A percentile compares a stretch with the other conserved stretches of the same genome.
Conservation (phyloP, 441 rosid genomes). For the Pelargonium hybrid region DNA sequence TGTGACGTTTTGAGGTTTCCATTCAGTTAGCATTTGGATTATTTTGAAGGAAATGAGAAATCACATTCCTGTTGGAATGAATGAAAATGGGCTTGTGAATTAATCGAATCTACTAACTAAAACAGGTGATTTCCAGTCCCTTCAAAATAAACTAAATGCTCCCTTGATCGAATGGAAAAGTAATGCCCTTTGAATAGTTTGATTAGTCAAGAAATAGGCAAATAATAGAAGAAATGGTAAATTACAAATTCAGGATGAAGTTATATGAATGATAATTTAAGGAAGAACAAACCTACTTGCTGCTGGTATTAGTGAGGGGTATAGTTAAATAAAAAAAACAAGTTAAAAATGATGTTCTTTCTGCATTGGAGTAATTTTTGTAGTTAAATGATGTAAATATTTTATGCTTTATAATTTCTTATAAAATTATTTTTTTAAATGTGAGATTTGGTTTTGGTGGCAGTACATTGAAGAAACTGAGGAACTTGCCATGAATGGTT, state of each 20-base stretch:
- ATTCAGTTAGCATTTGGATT: neutral
- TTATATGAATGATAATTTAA: neutral
- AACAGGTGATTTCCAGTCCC: no score
- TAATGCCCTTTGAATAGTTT: neutral
- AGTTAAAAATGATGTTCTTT: neutral
- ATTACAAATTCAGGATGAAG: no score
- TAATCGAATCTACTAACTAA: no score
- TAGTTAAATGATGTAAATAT: neutral
- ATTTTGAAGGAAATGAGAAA: no score
- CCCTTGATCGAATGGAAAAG: neutral
- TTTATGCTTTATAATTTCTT: neutral
- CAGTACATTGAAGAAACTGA: conserved; percentile 92
- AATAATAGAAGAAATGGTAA: no score
- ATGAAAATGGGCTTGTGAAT: no score
- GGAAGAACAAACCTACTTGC: neutral
- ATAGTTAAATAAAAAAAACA: neutral
- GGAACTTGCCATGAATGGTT: conserved; percentile 81
- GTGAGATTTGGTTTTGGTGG: conserved; percentile 23
- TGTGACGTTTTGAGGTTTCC: neutral
- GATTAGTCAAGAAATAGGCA: neutral
- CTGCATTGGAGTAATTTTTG: neutral
- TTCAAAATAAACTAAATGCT: no score
- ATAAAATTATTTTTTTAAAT: conserved; percentile 9
- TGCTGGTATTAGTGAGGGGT: neutral
- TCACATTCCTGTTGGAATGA: no score